Conservation (phyloP, 805 yeast species). For the Kodamaea fukazawae region DNA sequence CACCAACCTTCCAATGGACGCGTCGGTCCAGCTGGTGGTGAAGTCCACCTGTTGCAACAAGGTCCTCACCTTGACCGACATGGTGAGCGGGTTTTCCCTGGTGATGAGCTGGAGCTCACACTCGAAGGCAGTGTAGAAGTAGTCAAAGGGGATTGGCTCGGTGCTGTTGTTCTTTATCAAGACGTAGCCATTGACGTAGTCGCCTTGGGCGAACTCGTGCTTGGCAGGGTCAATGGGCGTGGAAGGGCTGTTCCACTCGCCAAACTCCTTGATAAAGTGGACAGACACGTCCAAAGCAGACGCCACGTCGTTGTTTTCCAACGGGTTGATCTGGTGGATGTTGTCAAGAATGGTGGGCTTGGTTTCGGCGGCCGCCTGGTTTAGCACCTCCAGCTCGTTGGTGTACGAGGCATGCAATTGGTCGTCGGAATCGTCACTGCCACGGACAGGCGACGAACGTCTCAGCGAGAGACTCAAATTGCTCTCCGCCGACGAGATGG, state of each 20-base stretch:
- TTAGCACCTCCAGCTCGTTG: too few relatives aligned
- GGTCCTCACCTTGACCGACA: constrained; percentile 22
- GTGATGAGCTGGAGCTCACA: constrained; percentile 36
- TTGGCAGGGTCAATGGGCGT: constrained; percentile 20
- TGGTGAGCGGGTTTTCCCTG: constrained; percentile 9
- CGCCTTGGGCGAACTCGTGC: constrained; percentile 64
- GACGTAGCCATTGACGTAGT: constrained; percentile 57
- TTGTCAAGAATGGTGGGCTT: constrained; percentile 39
- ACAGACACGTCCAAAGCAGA: constrained; percentile 27
- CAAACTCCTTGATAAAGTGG: constrained; percentile 26
- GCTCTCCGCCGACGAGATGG: too few relatives aligned
- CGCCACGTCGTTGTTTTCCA: constrained; percentile 23
- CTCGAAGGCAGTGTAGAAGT: constrained; percentile 58
- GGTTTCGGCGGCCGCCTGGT: constrained; percentile 9
- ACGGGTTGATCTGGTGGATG: constrained; percentile 30
- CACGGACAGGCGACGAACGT: too few relatives aligned
- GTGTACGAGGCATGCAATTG: too few relatives aligned
- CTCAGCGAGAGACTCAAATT: too few relatives aligned
- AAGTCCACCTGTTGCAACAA: constrained; percentile 43
- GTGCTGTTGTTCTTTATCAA: constrained; percentile 40
- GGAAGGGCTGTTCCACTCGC: constrained; percentile 1
- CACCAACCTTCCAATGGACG: constrained; percentile 29
- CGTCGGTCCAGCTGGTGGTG: constrained; percentile 49
- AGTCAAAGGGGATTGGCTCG: constrained; percentile 52
- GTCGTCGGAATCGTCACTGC: too few relatives aligned